Evolutionary conservation across 2,329 filamentous ascomycete genomes (phyloP).

Genomic region (Cercospora sp.): DNA sequence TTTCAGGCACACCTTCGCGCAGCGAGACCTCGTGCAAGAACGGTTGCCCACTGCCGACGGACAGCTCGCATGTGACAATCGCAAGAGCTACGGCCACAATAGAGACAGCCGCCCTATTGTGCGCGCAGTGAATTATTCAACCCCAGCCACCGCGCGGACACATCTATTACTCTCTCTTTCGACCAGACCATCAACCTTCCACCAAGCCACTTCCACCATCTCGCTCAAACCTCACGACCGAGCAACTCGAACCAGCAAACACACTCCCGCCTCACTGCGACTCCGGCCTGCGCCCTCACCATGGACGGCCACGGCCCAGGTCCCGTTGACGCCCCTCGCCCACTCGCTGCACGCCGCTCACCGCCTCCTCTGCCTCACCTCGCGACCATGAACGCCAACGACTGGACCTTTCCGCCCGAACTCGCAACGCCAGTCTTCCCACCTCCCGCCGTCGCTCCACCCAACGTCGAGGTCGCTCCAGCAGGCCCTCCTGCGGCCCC

Average conservation of each 20-base stretch:
- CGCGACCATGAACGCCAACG: neutral
- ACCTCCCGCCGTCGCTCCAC: slow-evolving; percentile 6
- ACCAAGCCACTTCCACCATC: neutral
- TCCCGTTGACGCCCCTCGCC: neutral
- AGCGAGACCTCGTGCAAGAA: neutral
- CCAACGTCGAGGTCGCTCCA: slow-evolving; percentile 7
- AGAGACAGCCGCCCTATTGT: slow-evolving; percentile 6
- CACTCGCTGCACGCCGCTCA: slow-evolving; percentile 5
- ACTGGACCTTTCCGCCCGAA: slow-evolving; percentile 6
- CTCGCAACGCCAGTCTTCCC: slow-evolving; percentile 7
- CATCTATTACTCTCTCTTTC: neutral
- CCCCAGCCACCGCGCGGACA: neutral
- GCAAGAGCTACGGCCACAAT: slow-evolving; percentile 7
- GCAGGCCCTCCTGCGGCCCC: neutral
- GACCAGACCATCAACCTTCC: neutral
- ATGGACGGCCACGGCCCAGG: slow-evolving; percentile 1
- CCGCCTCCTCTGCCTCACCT: slow-evolving; percentile 7
- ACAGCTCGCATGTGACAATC: slow-evolving; percentile 12
- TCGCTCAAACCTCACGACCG: neutral
- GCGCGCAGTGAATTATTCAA: neutral
- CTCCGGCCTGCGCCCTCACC: neutral
- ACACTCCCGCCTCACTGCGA: neutral
- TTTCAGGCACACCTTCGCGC: neutral
- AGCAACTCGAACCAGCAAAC: neutral
- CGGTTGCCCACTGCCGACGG: neutral